These are phyloP conservation scores for Saccharum hybrid DNA, from an alignment of 202 grass and related monocot genomes.

Conservation along the genomic window DNA sequence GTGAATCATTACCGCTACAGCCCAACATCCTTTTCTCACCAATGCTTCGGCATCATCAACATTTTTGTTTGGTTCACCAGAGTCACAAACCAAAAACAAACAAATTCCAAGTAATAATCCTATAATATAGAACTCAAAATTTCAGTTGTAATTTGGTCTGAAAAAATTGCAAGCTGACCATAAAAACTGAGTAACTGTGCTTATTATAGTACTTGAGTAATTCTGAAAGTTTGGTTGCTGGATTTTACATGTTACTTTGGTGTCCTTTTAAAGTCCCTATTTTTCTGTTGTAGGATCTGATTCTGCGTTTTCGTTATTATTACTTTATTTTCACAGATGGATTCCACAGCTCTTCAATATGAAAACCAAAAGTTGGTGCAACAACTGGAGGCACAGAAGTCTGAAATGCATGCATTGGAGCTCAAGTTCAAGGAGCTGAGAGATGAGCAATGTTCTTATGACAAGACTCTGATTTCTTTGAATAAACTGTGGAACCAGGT, in stretches of 20 bases:
- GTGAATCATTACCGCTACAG: not conserved
- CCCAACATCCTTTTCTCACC: not conserved
- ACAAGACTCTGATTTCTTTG: constrained; percentile 77
- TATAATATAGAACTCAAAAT: not conserved
- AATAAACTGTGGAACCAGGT: constrained; percentile 99
- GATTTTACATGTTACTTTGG: not conserved
- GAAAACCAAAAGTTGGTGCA: constrained; percentile 97
- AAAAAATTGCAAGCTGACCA: not conserved
- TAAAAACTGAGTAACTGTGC: not conserved
- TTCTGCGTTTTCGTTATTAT: constrained; percentile 13
- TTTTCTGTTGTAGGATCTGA: constrained; percentile 9
- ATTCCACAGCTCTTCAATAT: constrained; percentile 80
- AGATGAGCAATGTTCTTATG: constrained; percentile 79
- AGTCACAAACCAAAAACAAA: not conserved
- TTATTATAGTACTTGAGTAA: not conserved
- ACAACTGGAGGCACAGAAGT: constrained; percentile 85
- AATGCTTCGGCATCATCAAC: not conserved
- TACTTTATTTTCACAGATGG: constrained; percentile 60
- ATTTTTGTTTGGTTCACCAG: not conserved
- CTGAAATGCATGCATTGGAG: constrained; percentile 74
- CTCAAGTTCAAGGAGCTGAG: constrained; percentile 75
- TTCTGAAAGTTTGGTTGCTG: constrained; percentile 20
- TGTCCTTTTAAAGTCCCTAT: not conserved
- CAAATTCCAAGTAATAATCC: not conserved
- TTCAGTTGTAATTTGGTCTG: constrained; percentile 19